Percentiles rank a stretch among this genome's conserved stretches.
These are phyloP conservation scores for Tetrahymena elliotti DNA, from an alignment of 73 alveolate species.

Conservation along the genomic window DNA sequence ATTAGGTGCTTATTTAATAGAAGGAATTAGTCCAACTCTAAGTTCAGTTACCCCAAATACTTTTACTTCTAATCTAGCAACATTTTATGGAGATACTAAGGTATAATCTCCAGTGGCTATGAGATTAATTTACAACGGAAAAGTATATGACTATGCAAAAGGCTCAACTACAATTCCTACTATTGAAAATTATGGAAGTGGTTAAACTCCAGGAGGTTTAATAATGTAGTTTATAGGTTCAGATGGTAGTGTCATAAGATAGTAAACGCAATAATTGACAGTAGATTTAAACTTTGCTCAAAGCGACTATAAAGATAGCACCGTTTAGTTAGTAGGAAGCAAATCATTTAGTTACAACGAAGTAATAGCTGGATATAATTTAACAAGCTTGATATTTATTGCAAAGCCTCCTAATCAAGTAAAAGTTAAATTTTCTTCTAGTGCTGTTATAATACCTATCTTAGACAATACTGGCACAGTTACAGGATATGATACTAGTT, in stretches of 20 bases:
- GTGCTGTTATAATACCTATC: background rate
- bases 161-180: constrained; percentile 12
- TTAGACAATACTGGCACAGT: background rate
- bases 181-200: constrained; percentile 1
- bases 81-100: constrained; percentile 13
- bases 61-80: constrained; percentile 5
- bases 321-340: background rate
- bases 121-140: background rate
- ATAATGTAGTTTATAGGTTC: background rate
- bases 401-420: background rate
- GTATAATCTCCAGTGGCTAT: constrained; percentile 29
- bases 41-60: constrained; percentile 7
- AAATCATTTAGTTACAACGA: background rate
- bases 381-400: background rate
- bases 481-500: background rate
- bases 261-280: background rate
- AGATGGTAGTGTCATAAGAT: background rate
- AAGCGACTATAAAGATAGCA: background rate
- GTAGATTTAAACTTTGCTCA: background rate
- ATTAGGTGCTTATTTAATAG: constrained; percentile 2
- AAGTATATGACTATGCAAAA: background rate
- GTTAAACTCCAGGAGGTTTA: background rate
- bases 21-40: background rate
- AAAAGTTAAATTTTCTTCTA: background rate
- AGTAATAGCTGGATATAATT: background rate